Conservation (phyloP, 202 grass and related monocot genomes). For the Carex arenaria region DNA sequence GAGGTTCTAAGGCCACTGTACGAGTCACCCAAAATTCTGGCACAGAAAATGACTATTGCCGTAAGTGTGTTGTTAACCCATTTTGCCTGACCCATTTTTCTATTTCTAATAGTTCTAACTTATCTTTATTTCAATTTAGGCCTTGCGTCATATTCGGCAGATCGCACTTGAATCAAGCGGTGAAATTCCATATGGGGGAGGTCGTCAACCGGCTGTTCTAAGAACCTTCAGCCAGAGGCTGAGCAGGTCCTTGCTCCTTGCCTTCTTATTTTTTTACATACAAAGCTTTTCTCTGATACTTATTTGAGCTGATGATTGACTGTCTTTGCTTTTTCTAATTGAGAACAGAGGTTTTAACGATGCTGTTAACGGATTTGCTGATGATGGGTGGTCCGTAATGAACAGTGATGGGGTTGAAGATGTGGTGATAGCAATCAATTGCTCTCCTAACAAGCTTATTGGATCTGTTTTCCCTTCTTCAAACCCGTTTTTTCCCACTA, state of each 20-base stretch:
- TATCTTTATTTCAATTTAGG: conserved; percentile 35
- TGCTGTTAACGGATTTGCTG: conserved; percentile 80
- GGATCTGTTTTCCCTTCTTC: conserved; percentile 49
- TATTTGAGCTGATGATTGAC: neutral
- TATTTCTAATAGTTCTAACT: conserved; percentile 3
- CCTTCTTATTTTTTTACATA: neutral
- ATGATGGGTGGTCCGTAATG: conserved; percentile 91
- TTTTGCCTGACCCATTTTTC: neutral
- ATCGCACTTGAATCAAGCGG: conserved; percentile 84
- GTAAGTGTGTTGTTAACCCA: conserved; percentile 32
- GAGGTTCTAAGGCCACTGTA: conserved; percentile 89
- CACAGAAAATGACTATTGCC: conserved; percentile 87
- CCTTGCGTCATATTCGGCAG: conserved; percentile 85
- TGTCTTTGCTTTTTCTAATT: neutral
- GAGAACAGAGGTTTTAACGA: conserved; percentile 80
- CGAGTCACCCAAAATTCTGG: conserved; percentile 86
- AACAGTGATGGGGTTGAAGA: conserved; percentile 69
- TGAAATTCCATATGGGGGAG: conserved; percentile 73
- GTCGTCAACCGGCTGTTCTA: conserved; percentile 77
- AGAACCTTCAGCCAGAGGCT: conserved; percentile 83
- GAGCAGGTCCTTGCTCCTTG: conserved; percentile 56
- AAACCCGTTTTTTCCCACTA: conserved; percentile 50
- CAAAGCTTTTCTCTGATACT: neutral
- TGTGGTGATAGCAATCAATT: conserved; percentile 68
- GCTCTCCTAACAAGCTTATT: conserved; percentile 68